These are phyloP conservation scores for Penicillium sp. DNA, from an alignment of 2,329 filamentous ascomycete genomes.

Conservation along the genomic window DNA sequence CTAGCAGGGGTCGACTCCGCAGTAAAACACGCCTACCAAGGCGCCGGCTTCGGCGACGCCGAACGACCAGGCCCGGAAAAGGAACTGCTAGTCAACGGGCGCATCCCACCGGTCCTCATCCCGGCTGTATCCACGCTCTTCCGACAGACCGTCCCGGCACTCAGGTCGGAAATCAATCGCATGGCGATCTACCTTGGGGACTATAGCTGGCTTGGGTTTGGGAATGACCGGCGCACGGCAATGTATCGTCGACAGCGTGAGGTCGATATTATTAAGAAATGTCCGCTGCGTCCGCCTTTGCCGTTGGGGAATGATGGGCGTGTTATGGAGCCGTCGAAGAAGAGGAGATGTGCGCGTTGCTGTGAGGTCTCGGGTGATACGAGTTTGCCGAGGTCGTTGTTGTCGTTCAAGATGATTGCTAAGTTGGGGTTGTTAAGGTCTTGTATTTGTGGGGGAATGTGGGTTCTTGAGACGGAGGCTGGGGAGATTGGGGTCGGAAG, in stretches of 20 bases:
- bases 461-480: conserved; percentile 33
- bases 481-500: neutral
- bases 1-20: conserved; percentile 63
- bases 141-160: conserved; percentile 50
- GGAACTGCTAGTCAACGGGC: conserved; percentile 51
- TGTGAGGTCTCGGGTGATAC: conserved; percentile 64
- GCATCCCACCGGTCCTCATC: conserved; percentile 50
- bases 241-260: conserved; percentile 60
- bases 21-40: conserved; percentile 57
- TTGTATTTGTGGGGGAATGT: conserved; percentile 44
- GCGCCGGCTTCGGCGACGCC: conserved; percentile 42
- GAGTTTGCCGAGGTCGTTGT: conserved; percentile 34
- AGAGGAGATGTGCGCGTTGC: conserved; percentile 58
- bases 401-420: conserved; percentile 38
- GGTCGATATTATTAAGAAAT: conserved; percentile 56
- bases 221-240: conserved; percentile 55
- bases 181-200: conserved; percentile 69
- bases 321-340: conserved; percentile 13
- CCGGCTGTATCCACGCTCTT: conserved; percentile 50
- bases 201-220: conserved; percentile 64
- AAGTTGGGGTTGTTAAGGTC: conserved; percentile 37
- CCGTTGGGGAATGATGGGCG: conserved; percentile 10
- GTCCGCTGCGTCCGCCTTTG: conserved; percentile 27
- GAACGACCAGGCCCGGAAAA: conserved; percentile 51
- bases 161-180: conserved; percentile 60